Conservation (phyloP, 805 yeast species). For the Candida vartiovaarae region DNA sequence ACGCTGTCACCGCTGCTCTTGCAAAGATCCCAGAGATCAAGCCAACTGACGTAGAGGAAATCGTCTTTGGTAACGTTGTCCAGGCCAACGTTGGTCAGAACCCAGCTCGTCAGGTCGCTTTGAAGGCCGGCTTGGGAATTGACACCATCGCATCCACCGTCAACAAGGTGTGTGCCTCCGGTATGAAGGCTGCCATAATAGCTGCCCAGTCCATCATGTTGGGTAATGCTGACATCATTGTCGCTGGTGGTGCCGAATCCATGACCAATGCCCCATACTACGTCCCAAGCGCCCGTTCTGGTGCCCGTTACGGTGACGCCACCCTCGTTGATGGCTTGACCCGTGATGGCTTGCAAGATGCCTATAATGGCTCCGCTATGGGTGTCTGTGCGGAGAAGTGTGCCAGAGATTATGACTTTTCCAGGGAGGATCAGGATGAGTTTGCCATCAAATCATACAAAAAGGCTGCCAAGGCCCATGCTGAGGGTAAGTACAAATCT, state of each 20-base stretch:
- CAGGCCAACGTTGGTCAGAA: constrained; percentile 95
- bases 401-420: constrained; percentile 68
- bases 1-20: constrained; percentile 85
- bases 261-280: constrained; percentile 97
- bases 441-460: constrained; percentile 80
- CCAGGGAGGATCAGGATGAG: constrained; percentile 86
- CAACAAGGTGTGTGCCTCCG: constrained; percentile 97
- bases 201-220: constrained; percentile 87
- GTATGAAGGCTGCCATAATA: constrained; percentile 82
- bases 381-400: constrained; percentile 97
- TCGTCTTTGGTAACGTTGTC: constrained; percentile 86
- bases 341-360: constrained; percentile 91
- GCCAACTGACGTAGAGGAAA: constrained; percentile 77
- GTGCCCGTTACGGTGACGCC: constrained; percentile 85
- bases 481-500: constrained; percentile 67
- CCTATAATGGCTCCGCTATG: constrained; percentile 84
- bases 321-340: constrained; percentile 79
- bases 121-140: constrained; percentile 80
- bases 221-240: constrained; percentile 86
- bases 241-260: constrained; percentile 97
- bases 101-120: constrained; percentile 96
- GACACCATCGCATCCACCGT: constrained; percentile 81
- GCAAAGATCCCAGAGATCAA: constrained; percentile 76
- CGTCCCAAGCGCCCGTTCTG: constrained; percentile 75
- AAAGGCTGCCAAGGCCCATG: constrained; percentile 78